A percentile compares a stretch with the other conserved stretches of the same genome.
phyloP scores from a whole-genome alignment of 2,329 filamentous ascomycete genomes.

The Nigrospora sphaerica region DNA sequence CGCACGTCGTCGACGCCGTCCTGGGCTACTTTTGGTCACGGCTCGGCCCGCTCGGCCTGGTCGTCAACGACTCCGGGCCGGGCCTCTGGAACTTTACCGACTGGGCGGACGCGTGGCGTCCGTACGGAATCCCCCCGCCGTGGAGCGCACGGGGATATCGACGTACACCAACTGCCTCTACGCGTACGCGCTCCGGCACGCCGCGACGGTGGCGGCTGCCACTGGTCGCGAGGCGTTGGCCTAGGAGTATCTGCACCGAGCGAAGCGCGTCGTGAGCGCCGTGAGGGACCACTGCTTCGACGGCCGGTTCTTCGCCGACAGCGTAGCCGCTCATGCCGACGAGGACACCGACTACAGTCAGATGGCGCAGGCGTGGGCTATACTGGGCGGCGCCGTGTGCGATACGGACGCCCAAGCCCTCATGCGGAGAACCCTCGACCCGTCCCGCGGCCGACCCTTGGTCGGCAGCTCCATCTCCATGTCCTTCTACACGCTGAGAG shows the following conservation, averaged over 20 bases:
- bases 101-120: no score
- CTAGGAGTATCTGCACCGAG: constrained; percentile 20
- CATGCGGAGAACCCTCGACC: background rate
- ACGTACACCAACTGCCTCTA: constrained; percentile 25
- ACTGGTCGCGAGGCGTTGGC: constrained; percentile 24
- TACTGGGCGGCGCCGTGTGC: constrained; percentile 21
- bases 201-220: constrained; percentile 21
- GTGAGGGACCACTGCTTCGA: constrained; percentile 24
- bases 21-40: constrained; percentile 19
- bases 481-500: constrained; percentile 12
- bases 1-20: constrained; percentile 24
- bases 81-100: no score
- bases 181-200: constrained; percentile 25
- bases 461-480: constrained; percentile 1
- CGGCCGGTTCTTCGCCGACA: constrained; percentile 25
- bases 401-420: constrained; percentile 4
- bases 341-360: constrained; percentile 18
- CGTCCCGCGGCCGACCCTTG: no score
- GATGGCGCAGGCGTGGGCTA: constrained; percentile 28
- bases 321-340: constrained; percentile 20
- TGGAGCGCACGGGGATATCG: no score
- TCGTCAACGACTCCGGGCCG: no score
- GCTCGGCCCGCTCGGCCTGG: no score
- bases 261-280: constrained; percentile 13
- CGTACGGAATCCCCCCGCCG: no score